Evolutionary conservation across 192 early-diverging fungal genomes (phyloP).

Genomic region (Lobosporangium transversale): DNA sequence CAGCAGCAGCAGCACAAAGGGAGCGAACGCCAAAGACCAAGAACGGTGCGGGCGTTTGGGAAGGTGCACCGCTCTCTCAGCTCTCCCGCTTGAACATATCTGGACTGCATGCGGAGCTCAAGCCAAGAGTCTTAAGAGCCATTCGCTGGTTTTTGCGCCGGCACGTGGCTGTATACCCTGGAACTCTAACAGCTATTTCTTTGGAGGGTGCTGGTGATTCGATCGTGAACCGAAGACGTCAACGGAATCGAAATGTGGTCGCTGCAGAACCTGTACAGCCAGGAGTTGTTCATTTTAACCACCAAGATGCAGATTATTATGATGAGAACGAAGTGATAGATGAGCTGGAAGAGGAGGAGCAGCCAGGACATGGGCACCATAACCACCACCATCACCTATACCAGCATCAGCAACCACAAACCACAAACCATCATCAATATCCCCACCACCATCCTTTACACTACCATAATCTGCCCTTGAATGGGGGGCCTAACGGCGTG

Average conservation of each 20-base stretch:
- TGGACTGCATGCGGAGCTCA: conserved; percentile 24
- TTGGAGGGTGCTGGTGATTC: conserved; percentile 30
- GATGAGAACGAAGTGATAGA: conserved; percentile 9
- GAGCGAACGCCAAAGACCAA: no score
- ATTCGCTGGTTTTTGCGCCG: conserved; percentile 21
- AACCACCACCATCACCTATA: neutral
- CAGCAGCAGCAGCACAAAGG: neutral
- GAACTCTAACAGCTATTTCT: neutral
- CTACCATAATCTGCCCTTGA: neutral
- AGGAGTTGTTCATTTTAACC: conserved; percentile 15
- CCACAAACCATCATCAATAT: neutral
- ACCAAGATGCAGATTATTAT: neutral
- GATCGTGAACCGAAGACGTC: conserved; percentile 10
- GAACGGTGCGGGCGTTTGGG: conserved; percentile 14
- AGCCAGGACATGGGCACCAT: neutral
- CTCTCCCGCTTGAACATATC: conserved; percentile 13
- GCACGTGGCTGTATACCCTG: conserved; percentile 16
- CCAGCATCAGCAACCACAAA: neutral
- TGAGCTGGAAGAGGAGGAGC: conserved; percentile 4
- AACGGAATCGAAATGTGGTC: conserved; percentile 13
- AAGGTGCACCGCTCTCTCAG: conserved; percentile 24
- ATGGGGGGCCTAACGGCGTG: neutral
- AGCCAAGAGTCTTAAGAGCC: conserved; percentile 6
- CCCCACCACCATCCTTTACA: neutral
- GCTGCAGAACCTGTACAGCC: conserved; percentile 5